Evolutionary conservation across 2,329 filamentous ascomycete species (phyloP).

Genomic region (Alternaria angustiovoidea): DNA sequence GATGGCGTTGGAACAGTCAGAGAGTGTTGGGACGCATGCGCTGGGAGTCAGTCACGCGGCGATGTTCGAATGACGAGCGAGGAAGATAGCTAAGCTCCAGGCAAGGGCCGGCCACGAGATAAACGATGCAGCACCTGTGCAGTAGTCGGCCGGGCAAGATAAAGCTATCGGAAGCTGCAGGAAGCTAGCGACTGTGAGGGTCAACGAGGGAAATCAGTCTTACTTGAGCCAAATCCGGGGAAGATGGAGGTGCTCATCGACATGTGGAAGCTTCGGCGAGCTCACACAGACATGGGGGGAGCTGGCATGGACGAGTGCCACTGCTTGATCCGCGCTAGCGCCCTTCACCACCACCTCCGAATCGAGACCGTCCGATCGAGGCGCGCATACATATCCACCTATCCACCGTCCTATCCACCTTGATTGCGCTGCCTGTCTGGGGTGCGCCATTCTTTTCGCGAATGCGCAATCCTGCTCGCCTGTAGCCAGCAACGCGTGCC

Average conservation of each 20-base stretch:
- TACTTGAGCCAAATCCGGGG: slow-evolving; percentile 32
- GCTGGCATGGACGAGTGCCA: neutral
- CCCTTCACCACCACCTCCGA: neutral
- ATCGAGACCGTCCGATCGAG: slow-evolving; percentile 11
- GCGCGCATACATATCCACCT: neutral
- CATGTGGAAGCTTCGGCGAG: slow-evolving; percentile 8
- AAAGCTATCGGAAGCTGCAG: slow-evolving; percentile 28
- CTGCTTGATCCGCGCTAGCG: neutral
- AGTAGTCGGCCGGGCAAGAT: slow-evolving; percentile 11
- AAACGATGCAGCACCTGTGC: slow-evolving; percentile 15
- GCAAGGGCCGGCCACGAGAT: slow-evolving; percentile 25
- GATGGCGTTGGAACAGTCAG: slow-evolving; percentile 27
- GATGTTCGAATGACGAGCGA: slow-evolving; percentile 44
- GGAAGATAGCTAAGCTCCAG: slow-evolving; percentile 27
- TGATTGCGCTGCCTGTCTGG: neutral
- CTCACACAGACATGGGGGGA: neutral
- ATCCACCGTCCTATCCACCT: neutral
- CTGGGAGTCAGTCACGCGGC: slow-evolving; percentile 42
- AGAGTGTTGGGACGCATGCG: slow-evolving; percentile 34
- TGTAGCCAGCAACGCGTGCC: neutral
- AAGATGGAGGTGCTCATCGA: slow-evolving; percentile 20
- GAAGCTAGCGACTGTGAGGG: slow-evolving; percentile 11
- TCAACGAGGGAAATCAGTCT: slow-evolving; percentile 23
- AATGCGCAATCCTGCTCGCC: neutral
- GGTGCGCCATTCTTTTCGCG: neutral